Evolutionary conservation across 129 eudicot species (phyloP), one percentile per base, ranked within the genome.

Genomic region (Artemisia tridentata): DNA sequence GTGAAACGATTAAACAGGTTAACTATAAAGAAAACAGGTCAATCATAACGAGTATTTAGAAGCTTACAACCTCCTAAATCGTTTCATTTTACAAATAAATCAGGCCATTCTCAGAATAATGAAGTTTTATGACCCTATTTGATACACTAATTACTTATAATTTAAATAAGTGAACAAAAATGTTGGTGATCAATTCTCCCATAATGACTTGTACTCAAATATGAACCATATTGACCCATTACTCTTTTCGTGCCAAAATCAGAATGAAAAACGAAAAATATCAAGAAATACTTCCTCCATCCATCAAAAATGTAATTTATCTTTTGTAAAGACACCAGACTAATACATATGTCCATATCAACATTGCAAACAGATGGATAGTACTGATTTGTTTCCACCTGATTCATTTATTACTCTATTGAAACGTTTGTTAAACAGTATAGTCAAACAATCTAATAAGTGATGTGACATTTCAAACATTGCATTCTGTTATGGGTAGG

Each of bases 341-440:
- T 52, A 72, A 17, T 49, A 62, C 0, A 72, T 18, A 11, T 72
- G 67, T 18, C 11, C 73, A 68, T 50, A 13, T 50, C 46, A 50
- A 27, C 47, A 27, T 49, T 15, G 18, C 51, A 14, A 16, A 47
- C 25, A 50, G 14, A n/a, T 0, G 1, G 11, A 50, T 50, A 9
- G 9, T 8, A 50, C 3, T 4, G 19, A 68, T n/a, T 27, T 27
- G 45, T 27, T 9, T 52, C 21, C 17, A 50, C 47, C 11, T 9
- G 73, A 61, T 59, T 72, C 68, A 11, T 72, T 60, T 60, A 59
- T 72, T 17, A 21, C 56, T 17, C 43, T 11, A 46, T 49, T 34
- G 15, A 61, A 61, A 34, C 3, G 5, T 59, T 58, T 49, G 17
- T 73, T 19, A 38, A 9, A 73, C 51, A 31, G 63, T 12, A 73